Conservation (phyloP, 2,329 filamentous ascomycete species). For the Phaeomoniella chlamydospora region DNA sequence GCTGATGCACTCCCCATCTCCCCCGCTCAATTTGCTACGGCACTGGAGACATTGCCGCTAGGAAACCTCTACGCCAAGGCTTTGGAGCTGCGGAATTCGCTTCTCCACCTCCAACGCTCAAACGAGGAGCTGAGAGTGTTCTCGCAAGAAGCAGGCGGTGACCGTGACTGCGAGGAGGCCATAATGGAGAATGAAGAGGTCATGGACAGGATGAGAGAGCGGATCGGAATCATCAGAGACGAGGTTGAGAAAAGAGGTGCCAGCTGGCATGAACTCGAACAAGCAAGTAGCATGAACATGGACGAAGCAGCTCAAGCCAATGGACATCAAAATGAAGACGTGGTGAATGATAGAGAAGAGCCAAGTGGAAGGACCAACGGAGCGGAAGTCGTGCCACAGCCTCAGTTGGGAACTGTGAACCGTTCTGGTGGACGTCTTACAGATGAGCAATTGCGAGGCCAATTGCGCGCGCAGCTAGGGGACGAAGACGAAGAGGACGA, state of each 20-base stretch:
- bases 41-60: slow-evolving; percentile 42
- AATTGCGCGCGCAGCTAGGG: slow-evolving; percentile 19
- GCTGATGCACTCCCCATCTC: slow-evolving; percentile 32
- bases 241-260: slow-evolving; percentile 43
- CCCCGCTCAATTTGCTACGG: slow-evolving; percentile 35
- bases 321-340: slow-evolving; percentile 4
- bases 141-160: slow-evolving; percentile 24
- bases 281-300: slow-evolving; percentile 9
- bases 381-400: not conserved
- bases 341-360: slow-evolving; percentile 4
- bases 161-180: slow-evolving; percentile 40
- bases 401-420: slow-evolving; percentile 1
- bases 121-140: slow-evolving; percentile 43
- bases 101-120: slow-evolving; percentile 41
- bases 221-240: slow-evolving; percentile 36
- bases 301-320: slow-evolving; percentile 2
- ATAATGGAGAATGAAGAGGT: slow-evolving; percentile 45
- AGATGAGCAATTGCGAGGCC: slow-evolving; percentile 25
- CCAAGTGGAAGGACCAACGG: not conserved
- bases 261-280: slow-evolving; percentile 29
- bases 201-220: slow-evolving; percentile 38
- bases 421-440: slow-evolving; percentile 13
- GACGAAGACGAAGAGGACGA: slow-evolving; percentile 16
- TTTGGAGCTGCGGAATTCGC: slow-evolving; percentile 44
- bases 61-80: slow-evolving; percentile 46